Base-by-base conservation (phyloP, 352 stramenopile species). In the Globisporangium solare region DNA sequence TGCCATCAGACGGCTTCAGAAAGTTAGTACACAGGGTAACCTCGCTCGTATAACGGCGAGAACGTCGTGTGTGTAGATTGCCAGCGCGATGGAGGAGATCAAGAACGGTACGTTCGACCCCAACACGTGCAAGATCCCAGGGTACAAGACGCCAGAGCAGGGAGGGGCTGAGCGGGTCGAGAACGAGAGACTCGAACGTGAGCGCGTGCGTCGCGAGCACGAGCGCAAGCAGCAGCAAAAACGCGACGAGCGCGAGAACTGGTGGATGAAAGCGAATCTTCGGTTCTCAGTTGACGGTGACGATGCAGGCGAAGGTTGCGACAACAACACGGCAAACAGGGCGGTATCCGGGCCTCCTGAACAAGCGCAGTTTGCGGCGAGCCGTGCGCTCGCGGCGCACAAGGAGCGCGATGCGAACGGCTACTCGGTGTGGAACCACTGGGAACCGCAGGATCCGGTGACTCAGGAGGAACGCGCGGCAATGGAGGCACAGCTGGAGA, bases 61-160 rank as follows among this genome's bases (percentile, higher is more conserved):
- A 8, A 8, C 14, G 3, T 32, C 11, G 10, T 17, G 3, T 17
- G 3, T 20, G 11, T 62, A 92, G 80, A 79, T 92, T 32, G 61
- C 83, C 3, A 56, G 83, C 40, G 83, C 80, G 13, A 88, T 92
- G 68, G 76, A 89, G 15, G 68, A 91, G 58, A 88, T 92, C 66
- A 84, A 92, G 67, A 76, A 80, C 40, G 83, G 79, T 4, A 91
- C 83, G 40, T 92, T 92, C 45, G 83, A 92, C 54, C 78, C 83
- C 0, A 37, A 74, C 18, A 73, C 74, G 14, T 92, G 83, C 67
- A 88, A 89, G 76, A 86, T 92, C 51, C 83, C 80, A 6, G 83
- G 83, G 0, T 92, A 89, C 70, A 87, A 88, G 48, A 86, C 80
- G 2, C 73, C 73, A 0, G 83, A 87, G 51, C 81, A 93, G 53